These are phyloP conservation scores for Zygnema circumcarinatum DNA, from an alignment of 139 green algal species.

Conservation along the genomic window DNA sequence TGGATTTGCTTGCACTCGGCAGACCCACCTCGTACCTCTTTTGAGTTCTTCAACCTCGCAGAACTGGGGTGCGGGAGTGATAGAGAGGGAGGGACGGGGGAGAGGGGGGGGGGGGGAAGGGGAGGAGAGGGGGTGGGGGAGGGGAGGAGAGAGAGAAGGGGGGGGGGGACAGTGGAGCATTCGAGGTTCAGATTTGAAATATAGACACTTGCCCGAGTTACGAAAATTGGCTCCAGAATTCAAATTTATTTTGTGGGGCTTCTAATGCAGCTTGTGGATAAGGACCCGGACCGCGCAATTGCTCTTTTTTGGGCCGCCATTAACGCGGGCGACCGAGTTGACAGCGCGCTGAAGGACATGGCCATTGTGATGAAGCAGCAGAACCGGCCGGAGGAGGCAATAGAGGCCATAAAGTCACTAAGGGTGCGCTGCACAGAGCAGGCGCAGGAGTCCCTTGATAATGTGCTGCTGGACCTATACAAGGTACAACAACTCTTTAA, in stretches of 20 bases:
- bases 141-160: neutral
- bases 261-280: constrained; percentile 57
- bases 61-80: too few species aligned
- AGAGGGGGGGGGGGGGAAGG: neutral
- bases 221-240: too few species aligned
- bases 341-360: constrained; percentile 64
- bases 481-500: too few species aligned
- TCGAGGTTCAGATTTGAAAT: neutral
- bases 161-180: neutral
- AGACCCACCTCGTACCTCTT: too few species aligned
- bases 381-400: constrained; percentile 55
- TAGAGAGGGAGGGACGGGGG: neutral
- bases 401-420: constrained; percentile 57
- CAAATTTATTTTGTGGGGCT: neutral
- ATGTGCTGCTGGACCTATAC: constrained; percentile 62
- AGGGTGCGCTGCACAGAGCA: constrained; percentile 35
- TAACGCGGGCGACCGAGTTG: constrained; percentile 54
- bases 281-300: constrained; percentile 60
- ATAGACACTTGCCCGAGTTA: too few species aligned
- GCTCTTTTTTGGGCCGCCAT: constrained; percentile 59
- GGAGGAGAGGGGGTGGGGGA: neutral
- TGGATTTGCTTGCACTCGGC: too few species aligned
- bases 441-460: constrained; percentile 60
- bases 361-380: constrained; percentile 66
- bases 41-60: too few species aligned